Conservation (phyloP, 345 rosid genomes). For the Pugionium cornutum region DNA sequence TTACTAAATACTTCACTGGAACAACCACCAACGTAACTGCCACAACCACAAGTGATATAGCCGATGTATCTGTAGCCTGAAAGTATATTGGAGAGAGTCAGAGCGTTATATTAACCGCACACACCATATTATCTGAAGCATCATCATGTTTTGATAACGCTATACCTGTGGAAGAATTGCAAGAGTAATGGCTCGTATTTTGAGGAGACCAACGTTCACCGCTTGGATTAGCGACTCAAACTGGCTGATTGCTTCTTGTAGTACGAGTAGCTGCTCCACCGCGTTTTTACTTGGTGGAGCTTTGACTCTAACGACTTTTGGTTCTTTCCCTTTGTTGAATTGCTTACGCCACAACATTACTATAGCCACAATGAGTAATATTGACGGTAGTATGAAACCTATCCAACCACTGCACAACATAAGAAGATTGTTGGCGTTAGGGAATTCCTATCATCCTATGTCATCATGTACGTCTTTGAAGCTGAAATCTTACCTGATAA, state of each 20-base stretch:
- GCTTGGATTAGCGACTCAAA: conserved; percentile 72
- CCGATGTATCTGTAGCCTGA: conserved; percentile 81
- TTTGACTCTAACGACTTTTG: conserved; percentile 60
- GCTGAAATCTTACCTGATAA: conserved; percentile 34
- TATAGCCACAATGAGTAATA: conserved; percentile 52
- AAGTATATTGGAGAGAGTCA: background rate
- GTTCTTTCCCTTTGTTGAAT: conserved; percentile 52
- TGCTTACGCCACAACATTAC: conserved; percentile 67
- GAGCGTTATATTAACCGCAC: background rate
- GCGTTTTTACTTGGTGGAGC: conserved; percentile 77
- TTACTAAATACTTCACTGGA: conserved; percentile 55
- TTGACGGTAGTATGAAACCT: conserved; percentile 55
- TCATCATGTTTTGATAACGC: background rate
- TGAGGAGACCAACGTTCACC: conserved; percentile 75
- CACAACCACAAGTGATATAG: conserved; percentile 51
- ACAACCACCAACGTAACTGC: conserved; percentile 60
- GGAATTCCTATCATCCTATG: background rate
- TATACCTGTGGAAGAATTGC: conserved; percentile 81
- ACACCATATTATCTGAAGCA: background rate
- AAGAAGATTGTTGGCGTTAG: conserved; percentile 5
- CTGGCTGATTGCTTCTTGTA: conserved; percentile 76
- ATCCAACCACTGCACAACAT: conserved; percentile 70
- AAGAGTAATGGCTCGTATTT: conserved; percentile 82
- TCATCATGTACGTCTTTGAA: background rate
- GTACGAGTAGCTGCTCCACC: conserved; percentile 81